phyloP scores from a whole-genome alignment of 257 asterid species.

The Osmanthus fragrans region DNA sequence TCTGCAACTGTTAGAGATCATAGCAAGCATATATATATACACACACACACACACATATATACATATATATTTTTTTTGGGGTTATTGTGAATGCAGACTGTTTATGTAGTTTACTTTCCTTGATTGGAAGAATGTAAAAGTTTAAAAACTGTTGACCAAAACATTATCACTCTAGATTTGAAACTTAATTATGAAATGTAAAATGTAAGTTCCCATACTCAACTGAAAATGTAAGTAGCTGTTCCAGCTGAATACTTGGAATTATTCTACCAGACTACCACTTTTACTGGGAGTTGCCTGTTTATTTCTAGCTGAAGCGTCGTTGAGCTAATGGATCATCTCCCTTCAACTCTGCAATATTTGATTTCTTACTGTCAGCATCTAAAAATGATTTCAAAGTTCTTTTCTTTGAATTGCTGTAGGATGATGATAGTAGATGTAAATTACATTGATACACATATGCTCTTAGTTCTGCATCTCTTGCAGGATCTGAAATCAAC shows the following conservation, averaged over 20 bases:
- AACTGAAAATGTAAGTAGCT: not conserved
- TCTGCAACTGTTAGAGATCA: not conserved
- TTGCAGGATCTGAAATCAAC: constrained; percentile 29
- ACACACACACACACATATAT: too few species aligned
- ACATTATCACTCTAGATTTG: not conserved
- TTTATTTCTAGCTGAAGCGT: not conserved
- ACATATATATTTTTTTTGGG: not conserved
- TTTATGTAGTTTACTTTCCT: not conserved
- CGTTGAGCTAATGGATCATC: not conserved
- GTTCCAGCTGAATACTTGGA: not conserved
- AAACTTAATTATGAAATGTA: not conserved
- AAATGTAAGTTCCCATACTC: not conserved
- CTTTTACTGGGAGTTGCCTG: not conserved
- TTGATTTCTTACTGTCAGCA: not conserved
- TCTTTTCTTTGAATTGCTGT: not conserved
- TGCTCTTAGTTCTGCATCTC: constrained; percentile 2
- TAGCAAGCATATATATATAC: too few species aligned
- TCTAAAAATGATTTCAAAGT: not conserved
- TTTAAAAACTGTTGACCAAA: not conserved
- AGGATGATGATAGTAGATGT: constrained; percentile 4
- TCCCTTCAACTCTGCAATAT: not conserved
- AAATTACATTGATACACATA: not conserved
- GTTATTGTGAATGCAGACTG: not conserved
- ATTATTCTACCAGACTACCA: not conserved
- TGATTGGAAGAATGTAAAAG: not conserved